Evolutionary conservation across 2,329 filamentous ascomycete genomes (phyloP).

Genomic region (Colletotrichum tamarilloi): DNA sequence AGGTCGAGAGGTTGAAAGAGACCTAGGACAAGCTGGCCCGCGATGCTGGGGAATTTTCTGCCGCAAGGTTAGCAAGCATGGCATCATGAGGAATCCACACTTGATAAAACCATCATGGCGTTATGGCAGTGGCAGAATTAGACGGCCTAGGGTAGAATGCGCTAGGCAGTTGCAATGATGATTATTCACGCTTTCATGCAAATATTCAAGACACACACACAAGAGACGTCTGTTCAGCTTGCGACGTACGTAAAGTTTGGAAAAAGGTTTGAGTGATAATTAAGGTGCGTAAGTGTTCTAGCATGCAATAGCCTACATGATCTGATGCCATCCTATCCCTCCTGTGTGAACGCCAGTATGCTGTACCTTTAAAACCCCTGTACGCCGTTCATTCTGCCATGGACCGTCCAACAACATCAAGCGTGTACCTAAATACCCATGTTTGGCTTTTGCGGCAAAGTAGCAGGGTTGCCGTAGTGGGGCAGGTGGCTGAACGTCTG

Average conservation of each 20-base stretch:
- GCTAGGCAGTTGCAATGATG: slow-evolving; percentile 35
- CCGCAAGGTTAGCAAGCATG: slow-evolving; percentile 35
- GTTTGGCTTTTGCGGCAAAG: slow-evolving; percentile 69
- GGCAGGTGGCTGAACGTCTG: slow-evolving; percentile 65
- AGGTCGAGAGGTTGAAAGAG: slow-evolving; percentile 18
- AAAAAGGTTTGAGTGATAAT: slow-evolving; percentile 30
- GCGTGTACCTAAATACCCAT: slow-evolving; percentile 44
- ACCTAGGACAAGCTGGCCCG: not conserved
- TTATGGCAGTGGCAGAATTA: slow-evolving; percentile 39
- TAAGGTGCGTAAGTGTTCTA: slow-evolving; percentile 35
- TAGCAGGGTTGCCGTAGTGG: slow-evolving; percentile 69
- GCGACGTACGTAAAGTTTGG: not conserved
- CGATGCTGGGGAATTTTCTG: slow-evolving; percentile 29
- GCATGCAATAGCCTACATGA: slow-evolving; percentile 35
- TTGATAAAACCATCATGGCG: slow-evolving; percentile 37
- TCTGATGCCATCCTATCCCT: slow-evolving; percentile 34
- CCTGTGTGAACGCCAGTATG: slow-evolving; percentile 33
- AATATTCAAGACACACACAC: not conserved
- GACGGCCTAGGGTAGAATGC: slow-evolving; percentile 35
- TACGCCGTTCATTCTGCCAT: slow-evolving; percentile 34
- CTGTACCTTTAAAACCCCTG: slow-evolving; percentile 27
- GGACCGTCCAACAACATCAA: slow-evolving; percentile 25
- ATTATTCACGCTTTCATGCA: slow-evolving; percentile 37
- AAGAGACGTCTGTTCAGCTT: not conserved
- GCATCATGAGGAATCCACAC: slow-evolving; percentile 35